These are phyloP conservation scores for Aspergillus ibericus DNA, from an alignment of 2,329 filamentous ascomycete species.

Conservation along the genomic window DNA sequence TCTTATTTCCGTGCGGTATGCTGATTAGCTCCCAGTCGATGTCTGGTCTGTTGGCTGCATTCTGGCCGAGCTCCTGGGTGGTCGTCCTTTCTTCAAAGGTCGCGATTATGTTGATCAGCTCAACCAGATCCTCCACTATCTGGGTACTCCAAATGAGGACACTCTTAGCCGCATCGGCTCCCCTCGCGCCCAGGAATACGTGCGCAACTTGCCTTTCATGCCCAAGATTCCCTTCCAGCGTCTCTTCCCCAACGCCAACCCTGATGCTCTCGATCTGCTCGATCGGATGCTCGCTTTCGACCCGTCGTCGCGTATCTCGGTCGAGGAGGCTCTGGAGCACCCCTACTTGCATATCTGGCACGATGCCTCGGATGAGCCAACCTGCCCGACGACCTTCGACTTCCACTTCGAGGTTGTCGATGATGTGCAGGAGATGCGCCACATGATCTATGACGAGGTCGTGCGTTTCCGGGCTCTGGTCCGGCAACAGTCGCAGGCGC, in stretches of 20 bases:
- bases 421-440: slow-evolving; percentile 90
- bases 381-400: slow-evolving; percentile 91
- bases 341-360: slow-evolving; percentile 98
- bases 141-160: slow-evolving; percentile 94
- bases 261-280: slow-evolving; percentile 89
- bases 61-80: slow-evolving; percentile 89
- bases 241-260: slow-evolving; percentile 92
- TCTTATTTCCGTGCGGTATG: slow-evolving; percentile 2
- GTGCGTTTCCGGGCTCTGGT: slow-evolving; percentile 72
- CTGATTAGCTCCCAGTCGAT: slow-evolving; percentile 66
- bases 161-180: slow-evolving; percentile 92
- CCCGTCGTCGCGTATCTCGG: slow-evolving; percentile 85
- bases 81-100: slow-evolving; percentile 98
- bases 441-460: slow-evolving; percentile 97
- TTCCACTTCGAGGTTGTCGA: slow-evolving; percentile 99
- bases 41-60: slow-evolving; percentile 99
- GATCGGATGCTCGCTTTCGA: slow-evolving; percentile 98
- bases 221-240: slow-evolving; percentile 84
- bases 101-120: slow-evolving; percentile 99
- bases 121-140: slow-evolving; percentile 97
- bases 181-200: slow-evolving; percentile 94
- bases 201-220: slow-evolving; percentile 94
- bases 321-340: slow-evolving; percentile 94
- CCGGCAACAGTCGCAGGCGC: slow-evolving; percentile 50
- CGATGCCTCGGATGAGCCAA: slow-evolving; percentile 91